phyloP scores from a whole-genome alignment of 129 eudicot species.

The Solidago caesia region DNA sequence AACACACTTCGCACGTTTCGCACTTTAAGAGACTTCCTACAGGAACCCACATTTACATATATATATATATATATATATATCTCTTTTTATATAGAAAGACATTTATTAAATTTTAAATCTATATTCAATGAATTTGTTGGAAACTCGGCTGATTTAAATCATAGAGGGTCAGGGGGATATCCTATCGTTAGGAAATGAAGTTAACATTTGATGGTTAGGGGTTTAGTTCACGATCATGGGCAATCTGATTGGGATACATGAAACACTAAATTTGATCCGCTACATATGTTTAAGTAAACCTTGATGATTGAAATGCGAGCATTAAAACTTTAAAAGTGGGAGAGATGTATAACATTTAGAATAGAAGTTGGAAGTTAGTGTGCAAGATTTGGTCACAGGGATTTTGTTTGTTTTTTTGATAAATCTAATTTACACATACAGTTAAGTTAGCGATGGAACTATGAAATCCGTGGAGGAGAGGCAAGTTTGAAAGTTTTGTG shows the following conservation, averaged over 20 bases:
- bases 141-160: too few species aligned
- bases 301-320: background rate
- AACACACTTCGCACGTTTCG: too few species aligned
- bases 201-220: background rate
- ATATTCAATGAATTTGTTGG: too few species aligned
- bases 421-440: background rate
- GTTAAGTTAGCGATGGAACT: background rate
- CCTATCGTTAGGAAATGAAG: background rate
- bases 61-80: too few species aligned
- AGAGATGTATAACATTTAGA: constrained; percentile 11
- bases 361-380: constrained; percentile 5
- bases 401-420: background rate
- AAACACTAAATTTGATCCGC: background rate
- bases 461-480: background rate
- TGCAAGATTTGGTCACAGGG: background rate
- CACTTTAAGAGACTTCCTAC: too few species aligned
- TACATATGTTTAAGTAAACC: constrained; percentile 2
- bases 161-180: too few species aligned
- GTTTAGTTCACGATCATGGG: background rate
- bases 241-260: background rate
- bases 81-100: too few species aligned
- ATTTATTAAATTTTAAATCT: too few species aligned
- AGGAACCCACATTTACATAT: too few species aligned
- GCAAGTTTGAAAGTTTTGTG: background rate
- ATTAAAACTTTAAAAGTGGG: background rate